phyloP scores from a whole-genome alignment of 805 yeast species.

The Yamadazyma ubonensis region DNA sequence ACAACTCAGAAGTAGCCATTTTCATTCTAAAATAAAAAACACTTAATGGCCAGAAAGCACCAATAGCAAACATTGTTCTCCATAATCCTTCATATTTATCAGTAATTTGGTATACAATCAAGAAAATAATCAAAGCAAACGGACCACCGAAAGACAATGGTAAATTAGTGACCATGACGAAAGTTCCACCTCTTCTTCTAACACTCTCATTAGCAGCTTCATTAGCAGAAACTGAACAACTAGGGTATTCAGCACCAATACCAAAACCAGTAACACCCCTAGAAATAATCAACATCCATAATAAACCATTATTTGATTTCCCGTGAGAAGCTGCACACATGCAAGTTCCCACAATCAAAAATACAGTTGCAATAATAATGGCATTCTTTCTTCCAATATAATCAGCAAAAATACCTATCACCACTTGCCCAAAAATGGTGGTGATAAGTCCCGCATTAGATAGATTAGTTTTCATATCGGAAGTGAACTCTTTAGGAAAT shows the following conservation, averaged over 20 bases:
- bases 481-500: slow-evolving; percentile 45
- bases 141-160: slow-evolving; percentile 80
- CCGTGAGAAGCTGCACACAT: slow-evolving; percentile 75
- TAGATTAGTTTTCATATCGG: slow-evolving; percentile 57
- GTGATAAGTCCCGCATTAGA: slow-evolving; percentile 70
- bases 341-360: slow-evolving; percentile 62
- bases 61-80: slow-evolving; percentile 69
- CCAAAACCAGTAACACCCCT: slow-evolving; percentile 80
- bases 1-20: slow-evolving; percentile 65
- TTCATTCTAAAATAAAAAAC: slow-evolving; percentile 71
- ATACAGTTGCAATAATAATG: slow-evolving; percentile 59
- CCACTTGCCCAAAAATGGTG: slow-evolving; percentile 69
- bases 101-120: slow-evolving; percentile 64
- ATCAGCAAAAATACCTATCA: slow-evolving; percentile 62
- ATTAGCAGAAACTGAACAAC: slow-evolving; percentile 64
- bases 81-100: slow-evolving; percentile 53
- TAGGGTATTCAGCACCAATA: slow-evolving; percentile 75
- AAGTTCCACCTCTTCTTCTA: slow-evolving; percentile 62
- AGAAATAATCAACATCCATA: slow-evolving; percentile 73
- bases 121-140: slow-evolving; percentile 63
- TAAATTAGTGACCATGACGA: slow-evolving; percentile 66
- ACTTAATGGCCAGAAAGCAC: slow-evolving; percentile 65
- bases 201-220: slow-evolving; percentile 73
- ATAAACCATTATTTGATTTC: slow-evolving; percentile 55
- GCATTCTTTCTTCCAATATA: slow-evolving; percentile 70